These are phyloP conservation scores for Penicillium sp. DNA, from an alignment of 2,329 filamentous ascomycete species.

Conservation along the genomic window DNA sequence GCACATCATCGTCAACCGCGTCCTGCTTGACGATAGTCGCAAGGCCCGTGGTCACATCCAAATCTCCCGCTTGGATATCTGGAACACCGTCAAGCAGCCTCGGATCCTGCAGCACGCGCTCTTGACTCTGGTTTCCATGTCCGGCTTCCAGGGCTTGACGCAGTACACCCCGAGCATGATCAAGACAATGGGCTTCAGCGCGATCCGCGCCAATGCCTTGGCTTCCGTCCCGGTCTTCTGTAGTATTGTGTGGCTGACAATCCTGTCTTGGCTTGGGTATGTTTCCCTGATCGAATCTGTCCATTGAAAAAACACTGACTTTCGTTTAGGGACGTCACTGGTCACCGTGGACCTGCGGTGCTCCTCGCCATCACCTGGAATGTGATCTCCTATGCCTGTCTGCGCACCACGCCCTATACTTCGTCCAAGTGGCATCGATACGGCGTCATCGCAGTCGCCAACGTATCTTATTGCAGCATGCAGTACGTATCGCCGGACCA, in stretches of 20 bases:
- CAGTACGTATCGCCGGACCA: slow-evolving; percentile 31
- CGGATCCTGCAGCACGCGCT: slow-evolving; percentile 54
- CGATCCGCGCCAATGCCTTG: slow-evolving; percentile 53
- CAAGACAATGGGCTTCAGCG: slow-evolving; percentile 51
- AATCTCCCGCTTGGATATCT: slow-evolving; percentile 39
- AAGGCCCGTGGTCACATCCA: slow-evolving; percentile 38
- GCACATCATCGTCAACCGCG: slow-evolving; percentile 43
- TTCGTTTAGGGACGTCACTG: slow-evolving; percentile 27
- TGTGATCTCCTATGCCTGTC: slow-evolving; percentile 38
- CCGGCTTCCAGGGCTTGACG: slow-evolving; percentile 49
- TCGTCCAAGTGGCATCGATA: slow-evolving; percentile 31
- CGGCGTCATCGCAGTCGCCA: slow-evolving; percentile 28
- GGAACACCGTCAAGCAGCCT: slow-evolving; percentile 45
- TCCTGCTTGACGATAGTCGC: slow-evolving; percentile 45
- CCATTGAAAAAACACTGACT: slow-evolving; percentile 10
- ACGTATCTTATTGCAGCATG: slow-evolving; percentile 35
- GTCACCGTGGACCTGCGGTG: slow-evolving; percentile 37
- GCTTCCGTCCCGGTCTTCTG: slow-evolving; percentile 50
- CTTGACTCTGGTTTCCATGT: slow-evolving; percentile 49
- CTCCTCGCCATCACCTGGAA: slow-evolving; percentile 39
- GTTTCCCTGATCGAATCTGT: slow-evolving; percentile 3
- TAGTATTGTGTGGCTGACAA: slow-evolving; percentile 28
- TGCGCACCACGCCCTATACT: slow-evolving; percentile 28
- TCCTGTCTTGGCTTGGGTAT: slow-evolving; percentile 27
- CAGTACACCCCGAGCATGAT: slow-evolving; percentile 57